Evolutionary conservation across 768 basidiomycete species (phyloP).

Genomic region (Amanita muscaria): DNA sequence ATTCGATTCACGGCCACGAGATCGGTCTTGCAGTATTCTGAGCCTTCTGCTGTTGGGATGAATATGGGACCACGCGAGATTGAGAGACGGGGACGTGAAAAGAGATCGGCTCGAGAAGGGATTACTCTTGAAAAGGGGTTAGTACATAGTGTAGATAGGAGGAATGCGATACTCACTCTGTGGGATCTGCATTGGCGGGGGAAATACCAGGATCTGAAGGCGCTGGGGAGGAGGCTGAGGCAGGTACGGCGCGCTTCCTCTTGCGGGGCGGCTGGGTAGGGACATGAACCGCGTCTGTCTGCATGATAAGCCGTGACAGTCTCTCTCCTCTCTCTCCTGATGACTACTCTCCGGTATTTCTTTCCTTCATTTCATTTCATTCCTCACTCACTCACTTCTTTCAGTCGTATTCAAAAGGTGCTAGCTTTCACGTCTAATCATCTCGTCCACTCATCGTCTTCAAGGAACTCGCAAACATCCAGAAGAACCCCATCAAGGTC

Average conservation of each 20-base stretch:
- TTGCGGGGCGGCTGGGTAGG: conserved; percentile 32
- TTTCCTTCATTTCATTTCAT: conserved; percentile 3
- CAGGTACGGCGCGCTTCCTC: conserved; percentile 46
- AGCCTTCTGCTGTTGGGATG: conserved; percentile 44
- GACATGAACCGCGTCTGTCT: neutral
- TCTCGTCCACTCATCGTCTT: conserved; percentile 7
- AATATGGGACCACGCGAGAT: conserved; percentile 72
- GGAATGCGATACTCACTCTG: conserved; percentile 26
- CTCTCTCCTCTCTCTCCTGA: too few species aligned
- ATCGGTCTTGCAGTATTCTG: conserved; percentile 60
- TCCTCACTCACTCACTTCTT: conserved; percentile 14
- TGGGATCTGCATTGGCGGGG: conserved; percentile 22
- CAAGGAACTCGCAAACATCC: conserved; percentile 63
- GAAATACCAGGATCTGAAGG: conserved; percentile 43
- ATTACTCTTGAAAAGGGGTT: neutral
- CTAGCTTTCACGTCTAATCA: conserved; percentile 7
- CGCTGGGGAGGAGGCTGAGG: conserved; percentile 45
- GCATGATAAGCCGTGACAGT: conserved; percentile 4
- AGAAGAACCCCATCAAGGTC: conserved; percentile 58
- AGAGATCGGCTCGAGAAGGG: conserved; percentile 59
- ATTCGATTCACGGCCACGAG: conserved; percentile 65
- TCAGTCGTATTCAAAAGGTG: conserved; percentile 73
- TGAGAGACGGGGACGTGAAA: conserved; percentile 58
- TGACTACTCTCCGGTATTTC: conserved; percentile 34
- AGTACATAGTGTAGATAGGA: conserved; percentile 1